Evolutionary conservation across 2,329 filamentous ascomycete genomes (phyloP).

Genomic region (Amphichorda felina): DNA sequence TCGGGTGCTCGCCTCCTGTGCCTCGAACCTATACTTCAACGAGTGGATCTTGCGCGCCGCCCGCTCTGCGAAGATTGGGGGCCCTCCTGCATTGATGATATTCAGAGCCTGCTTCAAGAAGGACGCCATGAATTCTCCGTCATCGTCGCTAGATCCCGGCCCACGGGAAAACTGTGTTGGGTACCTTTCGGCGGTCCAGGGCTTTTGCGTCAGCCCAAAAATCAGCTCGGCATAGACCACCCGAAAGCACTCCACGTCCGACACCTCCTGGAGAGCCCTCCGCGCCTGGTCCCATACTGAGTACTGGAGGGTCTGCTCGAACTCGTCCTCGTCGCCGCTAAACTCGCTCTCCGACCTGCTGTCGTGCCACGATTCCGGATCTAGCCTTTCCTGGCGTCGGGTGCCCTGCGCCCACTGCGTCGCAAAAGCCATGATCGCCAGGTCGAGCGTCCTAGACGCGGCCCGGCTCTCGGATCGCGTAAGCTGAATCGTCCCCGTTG

Average conservation of each 20-base stretch:
- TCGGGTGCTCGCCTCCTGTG: constrained; percentile 10
- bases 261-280: constrained; percentile 20
- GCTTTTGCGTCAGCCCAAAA: constrained; percentile 24
- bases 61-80: constrained; percentile 19
- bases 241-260: constrained; percentile 25
- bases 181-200: constrained; percentile 6
- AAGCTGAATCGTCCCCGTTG: constrained; percentile 25
- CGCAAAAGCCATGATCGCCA: constrained; percentile 38
- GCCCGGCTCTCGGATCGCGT: constrained; percentile 27
- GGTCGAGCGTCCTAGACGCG: constrained; percentile 31
- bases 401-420: constrained; percentile 26
- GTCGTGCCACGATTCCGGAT: neutral
- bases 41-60: constrained; percentile 25
- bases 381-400: neutral
- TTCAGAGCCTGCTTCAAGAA: constrained; percentile 17
- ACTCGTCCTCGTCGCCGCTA: constrained; percentile 6
- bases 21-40: constrained; percentile 21
- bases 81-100: constrained; percentile 14
- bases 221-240: constrained; percentile 27
- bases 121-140: neutral
- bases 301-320: constrained; percentile 23
- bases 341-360: neutral
- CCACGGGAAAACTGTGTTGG: too few species aligned
- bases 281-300: constrained; percentile 26
- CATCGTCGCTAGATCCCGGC: neutral